These are phyloP conservation scores for Lodderomyces theae DNA, from an alignment of 1,139 yeast species.

Conservation along the genomic window DNA sequence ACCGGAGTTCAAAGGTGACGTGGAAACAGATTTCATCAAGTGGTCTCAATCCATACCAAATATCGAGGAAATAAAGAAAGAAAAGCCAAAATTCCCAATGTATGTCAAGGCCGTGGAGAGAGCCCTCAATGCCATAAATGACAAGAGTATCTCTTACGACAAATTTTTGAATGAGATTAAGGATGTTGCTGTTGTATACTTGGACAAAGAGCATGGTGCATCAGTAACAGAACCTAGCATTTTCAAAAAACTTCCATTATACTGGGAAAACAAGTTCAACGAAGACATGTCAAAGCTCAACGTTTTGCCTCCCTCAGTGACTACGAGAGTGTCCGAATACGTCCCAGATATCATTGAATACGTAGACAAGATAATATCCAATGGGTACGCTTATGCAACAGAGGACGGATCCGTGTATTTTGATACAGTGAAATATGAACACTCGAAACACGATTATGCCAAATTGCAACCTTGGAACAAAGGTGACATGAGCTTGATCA, in stretches of 20 bases:
- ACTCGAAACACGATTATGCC: conserved; percentile 77
- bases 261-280: conserved; percentile 84
- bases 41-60: conserved; percentile 55
- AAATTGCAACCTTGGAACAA: conserved; percentile 98
- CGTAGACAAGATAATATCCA: conserved; percentile 68
- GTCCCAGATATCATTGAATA: conserved; percentile 86
- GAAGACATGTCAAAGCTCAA: conserved; percentile 82
- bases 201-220: conserved; percentile 72
- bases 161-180: conserved; percentile 53
- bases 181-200: conserved; percentile 69
- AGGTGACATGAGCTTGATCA: conserved; percentile 79
- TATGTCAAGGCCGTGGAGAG: conserved; percentile 60
- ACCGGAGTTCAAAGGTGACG: conserved; percentile 33
- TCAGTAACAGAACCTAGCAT: conserved; percentile 80
- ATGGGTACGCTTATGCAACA: conserved; percentile 84
- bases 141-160: conserved; percentile 19
- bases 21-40: conserved; percentile 37
- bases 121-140: conserved; percentile 48
- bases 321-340: conserved; percentile 96
- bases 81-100: conserved; percentile 85
- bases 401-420: conserved; percentile 92
- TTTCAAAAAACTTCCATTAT: conserved; percentile 79
- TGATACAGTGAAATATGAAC: conserved; percentile 81
- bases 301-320: conserved; percentile 78
- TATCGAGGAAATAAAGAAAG: conserved; percentile 45